These are phyloP conservation scores for Yueomyces sp. DNA, from an alignment of 1,139 yeast genomes.

Conservation along the genomic window DNA sequence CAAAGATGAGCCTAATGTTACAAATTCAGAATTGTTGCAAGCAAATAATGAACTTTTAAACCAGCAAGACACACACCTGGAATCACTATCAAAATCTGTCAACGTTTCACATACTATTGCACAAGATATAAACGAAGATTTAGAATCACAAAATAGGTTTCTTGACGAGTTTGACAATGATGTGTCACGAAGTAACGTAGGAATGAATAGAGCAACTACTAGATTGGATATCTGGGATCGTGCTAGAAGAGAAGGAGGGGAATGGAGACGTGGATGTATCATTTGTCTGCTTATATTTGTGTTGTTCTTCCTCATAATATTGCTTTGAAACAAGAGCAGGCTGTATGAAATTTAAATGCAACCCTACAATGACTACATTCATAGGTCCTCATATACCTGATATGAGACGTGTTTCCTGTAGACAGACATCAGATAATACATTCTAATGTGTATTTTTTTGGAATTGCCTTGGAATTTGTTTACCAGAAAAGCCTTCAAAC, in stretches of 20 bases:
- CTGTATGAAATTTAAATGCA: too few relatives aligned
- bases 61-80: slow-evolving; percentile 21
- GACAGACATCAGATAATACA: too few relatives aligned
- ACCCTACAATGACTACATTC: too few relatives aligned
- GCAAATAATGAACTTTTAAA: slow-evolving; percentile 20
- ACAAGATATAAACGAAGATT: slow-evolving; percentile 20
- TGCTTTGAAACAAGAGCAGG: too few relatives aligned
- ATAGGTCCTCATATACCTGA: too few relatives aligned
- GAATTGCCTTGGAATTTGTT: too few relatives aligned
- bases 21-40: slow-evolving; percentile 20
- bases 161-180: slow-evolving; percentile 20
- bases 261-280: slow-evolving; percentile 22
- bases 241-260: slow-evolving; percentile 21
- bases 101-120: slow-evolving; percentile 17
- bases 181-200: slow-evolving; percentile 16
- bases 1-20: slow-evolving; percentile 9
- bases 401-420: too few relatives aligned
- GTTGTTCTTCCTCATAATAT: slow-evolving; percentile 11
- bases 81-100: slow-evolving; percentile 13
- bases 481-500: too few relatives aligned
- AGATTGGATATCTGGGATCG: slow-evolving; percentile 16
- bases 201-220: slow-evolving; percentile 16
- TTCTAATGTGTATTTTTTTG: too few relatives aligned
- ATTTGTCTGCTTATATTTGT: slow-evolving; percentile 16
- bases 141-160: slow-evolving; percentile 17